Conservation (phyloP, 106 monocot species). For the Platanthera zijinensis region DNA sequence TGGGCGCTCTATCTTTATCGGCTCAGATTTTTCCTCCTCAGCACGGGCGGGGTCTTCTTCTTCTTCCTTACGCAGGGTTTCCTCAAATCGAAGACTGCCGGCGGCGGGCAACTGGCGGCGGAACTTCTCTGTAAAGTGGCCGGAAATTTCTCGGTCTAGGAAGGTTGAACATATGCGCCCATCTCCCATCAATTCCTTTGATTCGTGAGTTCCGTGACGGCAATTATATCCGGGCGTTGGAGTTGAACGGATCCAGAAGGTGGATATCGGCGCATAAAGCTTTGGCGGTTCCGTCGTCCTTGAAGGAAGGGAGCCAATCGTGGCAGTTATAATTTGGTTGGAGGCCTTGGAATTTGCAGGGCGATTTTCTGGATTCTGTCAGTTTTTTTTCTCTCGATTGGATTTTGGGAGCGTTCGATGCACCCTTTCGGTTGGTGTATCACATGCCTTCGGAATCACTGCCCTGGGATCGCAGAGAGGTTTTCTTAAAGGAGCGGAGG, state of each 20-base stretch:
- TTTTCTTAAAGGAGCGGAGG: conserved; percentile 50
- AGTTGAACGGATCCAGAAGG: not conserved
- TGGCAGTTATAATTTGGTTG: not conserved
- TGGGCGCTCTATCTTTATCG: conserved; percentile 8
- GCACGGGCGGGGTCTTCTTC: not conserved
- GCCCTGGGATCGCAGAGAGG: conserved; percentile 70
- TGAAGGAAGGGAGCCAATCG: not conserved
- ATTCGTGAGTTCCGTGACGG: not conserved
- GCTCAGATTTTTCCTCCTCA: conserved; percentile 1
- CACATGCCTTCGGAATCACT: conserved; percentile 87
- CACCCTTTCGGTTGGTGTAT: conserved; percentile 28
- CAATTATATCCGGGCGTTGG: not conserved
- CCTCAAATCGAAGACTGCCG: not conserved
- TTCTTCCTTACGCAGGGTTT: not conserved
- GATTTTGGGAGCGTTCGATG: conserved; percentile 31
- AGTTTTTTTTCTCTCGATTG: conserved; percentile 1
- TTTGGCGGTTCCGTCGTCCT: not conserved
- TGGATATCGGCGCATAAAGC: not conserved
- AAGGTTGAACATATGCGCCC: not conserved
- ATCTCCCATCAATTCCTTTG: not conserved
- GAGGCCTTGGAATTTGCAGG: not conserved
- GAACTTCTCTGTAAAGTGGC: not conserved
- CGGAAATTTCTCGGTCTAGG: not conserved
- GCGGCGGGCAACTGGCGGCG: not conserved
- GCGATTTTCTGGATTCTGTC: not conserved